Evolutionary conservation across 1,284 basidiomycete species (phyloP), one percentile per base, ranked within the genome.

Genomic region (Cutaneotrichosporon spelunceum): DNA sequence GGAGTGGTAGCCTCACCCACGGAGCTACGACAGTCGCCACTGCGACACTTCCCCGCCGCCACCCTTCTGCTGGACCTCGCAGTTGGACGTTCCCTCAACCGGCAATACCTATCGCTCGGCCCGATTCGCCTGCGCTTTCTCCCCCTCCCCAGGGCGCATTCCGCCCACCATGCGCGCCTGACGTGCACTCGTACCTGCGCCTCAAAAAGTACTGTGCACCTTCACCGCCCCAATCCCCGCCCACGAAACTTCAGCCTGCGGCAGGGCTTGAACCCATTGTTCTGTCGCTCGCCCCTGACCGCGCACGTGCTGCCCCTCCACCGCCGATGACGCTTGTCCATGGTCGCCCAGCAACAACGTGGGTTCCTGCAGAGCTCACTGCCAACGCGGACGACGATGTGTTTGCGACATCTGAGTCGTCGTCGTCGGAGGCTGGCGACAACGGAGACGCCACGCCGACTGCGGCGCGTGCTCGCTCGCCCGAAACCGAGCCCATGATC

Each of bases 161-260:
- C 68, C 63, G 66, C 36, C 66, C 73, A 9, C 77, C 78, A n/a
- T 63, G 66, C 2, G 64, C 66, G 8, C 77, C 78, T 2, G 75
- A 78, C 33, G 70, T 75, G 11, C 74, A 76, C 60, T 65, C 68
- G 6, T 73, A 78, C 53, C 70, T 79, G 6, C 66, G 66, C 13
- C 66, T 79, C 16, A 71, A 71, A 47, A 71, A 70, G 56, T 79
- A 76, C 54, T 79, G 77, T 57, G 77, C 78, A 1, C 78, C 78
- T 11, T 76, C 76, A 2, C 76, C 77, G 14, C 77, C 76, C 1
- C 66, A 66, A n/a, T 78, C 78, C 10, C 76, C 78, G 7, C 68
- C 73, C 6, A 72, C 71, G 62, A 42, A 47, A 11, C 30, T 53
- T 6, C 42, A 44, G 4, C 49, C 50, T 7, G 52, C 52, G 2